These are phyloP conservation scores for Yarrowia yakushimensis DNA, from an alignment of 805 yeast genomes.

Conservation along the genomic window DNA sequence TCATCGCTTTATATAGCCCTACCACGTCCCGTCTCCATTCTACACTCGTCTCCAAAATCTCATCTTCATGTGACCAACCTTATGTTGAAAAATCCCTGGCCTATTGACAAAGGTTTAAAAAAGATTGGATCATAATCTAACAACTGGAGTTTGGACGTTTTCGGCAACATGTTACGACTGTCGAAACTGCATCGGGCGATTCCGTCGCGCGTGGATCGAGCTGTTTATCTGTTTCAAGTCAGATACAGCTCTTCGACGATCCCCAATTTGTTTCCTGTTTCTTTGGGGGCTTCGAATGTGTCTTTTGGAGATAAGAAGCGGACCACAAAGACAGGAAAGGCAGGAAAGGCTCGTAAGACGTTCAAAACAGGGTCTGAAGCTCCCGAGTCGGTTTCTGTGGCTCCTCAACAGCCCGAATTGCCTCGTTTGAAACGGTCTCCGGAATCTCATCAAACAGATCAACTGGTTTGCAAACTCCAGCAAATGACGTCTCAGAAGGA, in stretches of 20 bases:
- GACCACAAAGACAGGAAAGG: neutral
- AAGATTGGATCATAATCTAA: neutral
- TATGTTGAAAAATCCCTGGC: constrained; percentile 6
- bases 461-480: neutral
- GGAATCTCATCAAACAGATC: neutral
- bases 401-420: neutral
- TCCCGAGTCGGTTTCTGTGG: neutral
- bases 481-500: neutral
- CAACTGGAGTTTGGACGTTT: too few relatives aligned
- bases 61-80: constrained; percentile 3
- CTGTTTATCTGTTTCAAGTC: neutral
- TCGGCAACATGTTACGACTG: neutral
- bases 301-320: neutral
- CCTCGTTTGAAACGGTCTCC: neutral
- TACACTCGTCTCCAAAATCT: neutral
- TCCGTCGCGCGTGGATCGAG: neutral
- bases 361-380: neutral
- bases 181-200: neutral
- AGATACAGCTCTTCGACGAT: neutral
- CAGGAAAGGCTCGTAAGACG: neutral
- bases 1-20: neutral
- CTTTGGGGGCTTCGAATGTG: too few relatives aligned
- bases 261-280: neutral
- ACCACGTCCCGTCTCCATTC: too few relatives aligned
- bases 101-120: neutral